Conservation (phyloP, 73 alveolate genomes). For the Paramecium caudatum region DNA sequence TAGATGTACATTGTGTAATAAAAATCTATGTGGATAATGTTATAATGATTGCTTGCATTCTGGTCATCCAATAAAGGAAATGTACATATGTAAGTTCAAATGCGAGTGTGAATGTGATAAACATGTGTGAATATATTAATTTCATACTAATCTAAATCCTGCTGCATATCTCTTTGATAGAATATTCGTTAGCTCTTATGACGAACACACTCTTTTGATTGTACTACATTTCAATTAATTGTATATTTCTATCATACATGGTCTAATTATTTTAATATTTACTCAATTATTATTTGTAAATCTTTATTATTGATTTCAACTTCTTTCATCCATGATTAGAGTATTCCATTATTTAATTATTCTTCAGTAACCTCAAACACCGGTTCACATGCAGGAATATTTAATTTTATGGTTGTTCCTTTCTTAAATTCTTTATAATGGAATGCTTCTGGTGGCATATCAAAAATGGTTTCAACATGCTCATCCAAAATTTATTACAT, state of each 20-base stretch:
- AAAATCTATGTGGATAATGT: background rate
- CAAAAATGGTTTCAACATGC: background rate
- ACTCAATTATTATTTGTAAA: constrained; percentile 24
- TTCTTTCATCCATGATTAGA: background rate
- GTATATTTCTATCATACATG: background rate
- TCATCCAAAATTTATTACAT: background rate
- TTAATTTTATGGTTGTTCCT: background rate
- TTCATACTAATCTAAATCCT: constrained; percentile 46
- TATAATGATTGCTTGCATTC: background rate
- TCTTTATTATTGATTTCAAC: constrained; percentile 45
- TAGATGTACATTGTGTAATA: constrained; percentile 22
- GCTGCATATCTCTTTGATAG: background rate
- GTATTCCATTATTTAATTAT: constrained; percentile 19
- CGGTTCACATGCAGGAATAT: background rate
- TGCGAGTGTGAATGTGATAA: constrained; percentile 59
- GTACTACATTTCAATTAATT: background rate
- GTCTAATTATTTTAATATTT: background rate
- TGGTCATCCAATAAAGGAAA: background rate
- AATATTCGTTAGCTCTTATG: background rate
- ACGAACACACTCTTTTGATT: background rate
- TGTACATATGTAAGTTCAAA: constrained; percentile 34
- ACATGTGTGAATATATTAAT: constrained; percentile 39
- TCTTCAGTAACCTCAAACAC: constrained; percentile 16
- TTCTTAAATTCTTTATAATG: constrained; percentile 22
- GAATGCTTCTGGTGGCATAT: constrained; percentile 38